Evolutionary conservation across 192 early-diverging fungal genomes (phyloP), one percentile per base, ranked within the genome.

Genomic region (Dissophora globulifera): DNA sequence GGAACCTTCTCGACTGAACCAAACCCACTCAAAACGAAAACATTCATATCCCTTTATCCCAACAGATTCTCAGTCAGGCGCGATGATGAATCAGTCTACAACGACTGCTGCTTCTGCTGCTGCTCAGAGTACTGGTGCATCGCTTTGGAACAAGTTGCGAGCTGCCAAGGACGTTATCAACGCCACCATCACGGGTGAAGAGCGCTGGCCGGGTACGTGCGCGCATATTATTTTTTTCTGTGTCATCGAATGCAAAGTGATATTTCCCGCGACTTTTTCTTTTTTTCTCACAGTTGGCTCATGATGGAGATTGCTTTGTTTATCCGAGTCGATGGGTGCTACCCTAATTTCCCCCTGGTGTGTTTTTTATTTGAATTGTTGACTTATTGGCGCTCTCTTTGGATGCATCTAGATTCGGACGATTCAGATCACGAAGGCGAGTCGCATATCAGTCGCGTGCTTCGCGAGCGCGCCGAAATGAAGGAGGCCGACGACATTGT

Each of bases 161-260:
- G 72, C 64, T 22, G 64, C 72, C 10, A 76, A 67, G 58, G 72
- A 76, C 13, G 58, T 67, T 29, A 76, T 76, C 57, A 75, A 75
- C 29, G 62, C 56, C 57, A 54, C 71, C 27, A 41, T 75, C 30
- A 67, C 72, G 35, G 72, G 72, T n/a, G 72, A 76, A 20, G 72
- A 76, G 51, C 62, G 62, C 9, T 76, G 72, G 72, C 63, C 72
- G 50, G 72, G 72, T 76, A 62, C 40, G 72, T 55, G 42, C 40
- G 25, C 61, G n/a, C 32, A 32, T 20, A 20, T 10, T 33, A n/a
- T 4, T n/a, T n/a, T n/a, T n/a, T n/a, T n/a, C n/a, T n/a, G n/a
- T n/a, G n/a, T n/a, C n/a, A n/a, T n/a, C n/a, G n/a, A n/a, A n/a
- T n/a, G n/a, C n/a, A n/a, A n/a, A n/a, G n/a, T n/a, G n/a, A n/a